Percentiles rank a stretch among this genome's conserved stretches.
These are phyloP conservation scores for Pneumocystis jirovecii DNA, from an alignment of 1,139 yeast genomes.

Conservation along the genomic window DNA sequence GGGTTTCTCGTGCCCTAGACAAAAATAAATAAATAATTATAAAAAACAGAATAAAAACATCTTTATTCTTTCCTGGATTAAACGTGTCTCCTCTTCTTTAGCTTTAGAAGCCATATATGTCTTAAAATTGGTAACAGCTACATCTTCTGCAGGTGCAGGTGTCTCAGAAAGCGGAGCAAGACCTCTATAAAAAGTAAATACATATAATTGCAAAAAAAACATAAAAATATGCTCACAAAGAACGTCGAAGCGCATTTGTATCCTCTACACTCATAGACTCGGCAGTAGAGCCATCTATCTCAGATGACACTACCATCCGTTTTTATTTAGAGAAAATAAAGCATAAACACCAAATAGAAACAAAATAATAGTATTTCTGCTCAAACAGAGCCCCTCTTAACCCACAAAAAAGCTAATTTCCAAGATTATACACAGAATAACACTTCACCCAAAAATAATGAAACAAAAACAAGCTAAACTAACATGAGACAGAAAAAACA, in stretches of 20 bases:
- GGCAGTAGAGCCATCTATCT: neutral
- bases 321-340: neutral
- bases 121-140: conserved; percentile 24
- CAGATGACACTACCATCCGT: neutral
- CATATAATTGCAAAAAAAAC: neutral
- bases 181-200: neutral
- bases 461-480: too few relatives aligned
- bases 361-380: neutral
- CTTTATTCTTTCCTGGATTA: neutral
- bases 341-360: neutral
- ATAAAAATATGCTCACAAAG: neutral
- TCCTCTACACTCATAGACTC: neutral
- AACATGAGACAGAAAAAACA: too few relatives aligned
- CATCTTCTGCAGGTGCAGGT: conserved; percentile 14
- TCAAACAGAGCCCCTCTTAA: neutral
- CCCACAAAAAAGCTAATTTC: neutral
- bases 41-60: neutral
- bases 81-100: conserved; percentile 11
- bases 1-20: conserved; percentile 16
- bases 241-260: neutral
- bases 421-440: too few relatives aligned
- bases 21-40: conserved; percentile 6
- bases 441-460: neutral
- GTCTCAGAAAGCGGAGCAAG: neutral
- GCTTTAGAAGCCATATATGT: conserved; percentile 17